Evolutionary conservation across 1,284 basidiomycete genomes (phyloP).

Genomic region (Pseudozyma sp.): DNA sequence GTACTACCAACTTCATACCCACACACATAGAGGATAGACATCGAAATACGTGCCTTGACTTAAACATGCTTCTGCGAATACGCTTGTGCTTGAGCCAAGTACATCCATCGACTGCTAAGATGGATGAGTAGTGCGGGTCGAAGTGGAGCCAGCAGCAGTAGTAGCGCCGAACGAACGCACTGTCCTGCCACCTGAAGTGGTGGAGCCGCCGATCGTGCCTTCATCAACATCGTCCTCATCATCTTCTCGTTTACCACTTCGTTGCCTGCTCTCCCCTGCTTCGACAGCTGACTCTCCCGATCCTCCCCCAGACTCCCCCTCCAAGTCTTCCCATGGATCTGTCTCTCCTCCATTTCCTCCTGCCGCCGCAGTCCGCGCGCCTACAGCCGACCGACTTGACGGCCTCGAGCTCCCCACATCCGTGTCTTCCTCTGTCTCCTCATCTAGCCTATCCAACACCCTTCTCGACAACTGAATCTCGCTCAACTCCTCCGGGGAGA

Average conservation of each 20-base stretch:
- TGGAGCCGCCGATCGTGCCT: conserved; percentile 39
- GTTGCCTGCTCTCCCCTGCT: neutral
- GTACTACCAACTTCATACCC: conserved; percentile 4
- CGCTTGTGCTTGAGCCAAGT: too few species aligned
- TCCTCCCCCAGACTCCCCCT: conserved; percentile 10
- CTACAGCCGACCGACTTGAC: conserved; percentile 8
- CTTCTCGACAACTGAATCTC: conserved; percentile 48
- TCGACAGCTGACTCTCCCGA: conserved; percentile 7
- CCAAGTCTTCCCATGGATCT: conserved; percentile 47
- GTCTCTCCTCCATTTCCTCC: conserved; percentile 19
- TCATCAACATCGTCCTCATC: conserved; percentile 12
- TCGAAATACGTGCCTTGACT: neutral
- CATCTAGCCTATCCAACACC: conserved; percentile 58
- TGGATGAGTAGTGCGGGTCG: conserved; percentile 12
- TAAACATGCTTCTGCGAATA: too few species aligned
- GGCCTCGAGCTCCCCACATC: conserved; percentile 37
- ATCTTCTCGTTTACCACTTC: neutral
- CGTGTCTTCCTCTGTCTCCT: conserved; percentile 65
- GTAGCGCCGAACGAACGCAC: conserved; percentile 44
- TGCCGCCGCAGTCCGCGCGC: neutral
- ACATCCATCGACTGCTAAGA: too few species aligned
- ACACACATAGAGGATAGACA: neutral
- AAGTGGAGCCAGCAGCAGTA: conserved; percentile 16
- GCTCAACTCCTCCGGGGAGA: conserved; percentile 29
- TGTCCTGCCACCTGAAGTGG: conserved; percentile 33